Evolutionary conservation across 805 yeast species (phyloP).

Genomic region (Hanseniaspora lachancei): DNA sequence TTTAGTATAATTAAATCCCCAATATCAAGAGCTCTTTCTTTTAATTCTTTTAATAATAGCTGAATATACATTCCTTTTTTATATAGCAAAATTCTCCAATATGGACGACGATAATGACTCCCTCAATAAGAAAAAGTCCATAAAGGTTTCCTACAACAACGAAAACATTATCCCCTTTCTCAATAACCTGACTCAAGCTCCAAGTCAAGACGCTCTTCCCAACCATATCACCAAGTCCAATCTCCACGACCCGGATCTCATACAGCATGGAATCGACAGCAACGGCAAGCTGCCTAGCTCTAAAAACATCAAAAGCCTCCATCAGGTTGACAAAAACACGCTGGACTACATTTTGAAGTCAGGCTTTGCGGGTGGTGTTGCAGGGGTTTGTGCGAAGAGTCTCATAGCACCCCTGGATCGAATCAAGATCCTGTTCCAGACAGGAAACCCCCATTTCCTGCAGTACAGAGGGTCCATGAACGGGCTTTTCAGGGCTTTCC

Average conservation of each 20-base stretch:
- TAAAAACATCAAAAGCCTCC: background rate
- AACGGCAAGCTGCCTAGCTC: background rate
- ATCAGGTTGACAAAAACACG: slow-evolving; percentile 43
- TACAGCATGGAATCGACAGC: slow-evolving; percentile 11
- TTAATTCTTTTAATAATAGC: background rate
- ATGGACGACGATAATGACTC: background rate
- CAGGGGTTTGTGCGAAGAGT: slow-evolving; percentile 94
- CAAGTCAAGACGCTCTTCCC: background rate
- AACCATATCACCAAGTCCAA: slow-evolving; percentile 4
- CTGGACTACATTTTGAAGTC: slow-evolving; percentile 67
- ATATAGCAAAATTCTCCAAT: too few relatives aligned
- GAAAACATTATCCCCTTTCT: background rate
- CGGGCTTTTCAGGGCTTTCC: slow-evolving; percentile 66
- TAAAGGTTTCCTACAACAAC: background rate
- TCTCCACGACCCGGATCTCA: slow-evolving; percentile 10
- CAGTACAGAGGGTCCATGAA: slow-evolving; percentile 65
- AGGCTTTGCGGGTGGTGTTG: slow-evolving; percentile 88
- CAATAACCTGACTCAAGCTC: background rate
- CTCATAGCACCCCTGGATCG: slow-evolving; percentile 90
- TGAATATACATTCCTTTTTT: background rate
- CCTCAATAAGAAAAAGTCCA: background rate
- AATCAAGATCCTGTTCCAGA: slow-evolving; percentile 88
- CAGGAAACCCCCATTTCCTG: slow-evolving; percentile 78
- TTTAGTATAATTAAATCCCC: too few relatives aligned
- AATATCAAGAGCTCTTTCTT: background rate